A percentile compares a stretch with the other conserved stretches of the same genome.
phyloP scores from a whole-genome alignment of 805 yeast species.

The Tetrapisispora namnaoensis region DNA sequence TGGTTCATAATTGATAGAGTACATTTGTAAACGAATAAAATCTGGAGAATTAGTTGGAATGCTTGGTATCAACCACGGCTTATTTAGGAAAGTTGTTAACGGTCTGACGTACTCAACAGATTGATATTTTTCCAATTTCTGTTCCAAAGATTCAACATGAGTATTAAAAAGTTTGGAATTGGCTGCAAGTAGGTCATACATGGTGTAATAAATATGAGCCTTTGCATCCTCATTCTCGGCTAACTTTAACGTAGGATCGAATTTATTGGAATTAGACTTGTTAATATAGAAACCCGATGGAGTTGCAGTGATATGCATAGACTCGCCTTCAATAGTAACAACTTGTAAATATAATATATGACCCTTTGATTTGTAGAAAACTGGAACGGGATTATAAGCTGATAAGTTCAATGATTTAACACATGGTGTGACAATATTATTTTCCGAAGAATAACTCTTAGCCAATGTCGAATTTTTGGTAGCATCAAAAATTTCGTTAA shows the following conservation, averaged over 20 bases:
- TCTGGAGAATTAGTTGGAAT: constrained; percentile 39
- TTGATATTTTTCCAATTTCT: constrained; percentile 33
- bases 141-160: constrained; percentile 44
- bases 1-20: constrained; percentile 19
- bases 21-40: constrained; percentile 47
- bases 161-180: constrained; percentile 54
- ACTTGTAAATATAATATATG: constrained; percentile 69
- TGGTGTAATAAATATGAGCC: constrained; percentile 30
- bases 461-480: constrained; percentile 10
- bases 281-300: constrained; percentile 73
- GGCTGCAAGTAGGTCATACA: constrained; percentile 51
- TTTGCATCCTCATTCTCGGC: constrained; percentile 11
- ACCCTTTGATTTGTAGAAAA: constrained; percentile 53
- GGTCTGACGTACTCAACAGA: constrained; percentile 55
- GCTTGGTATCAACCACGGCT: constrained; percentile 60
- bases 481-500: constrained; percentile 18
- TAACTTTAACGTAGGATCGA: constrained; percentile 53
- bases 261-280: constrained; percentile 53
- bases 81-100: constrained; percentile 46
- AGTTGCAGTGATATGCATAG: constrained; percentile 67
- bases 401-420: constrained; percentile 59
- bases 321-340: constrained; percentile 74
- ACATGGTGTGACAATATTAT: constrained; percentile 27
- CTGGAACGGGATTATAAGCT: constrained; percentile 80
- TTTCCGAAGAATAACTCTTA: constrained; percentile 13